Evolutionary conservation across 805 yeast genomes (phyloP).

Genomic region (Hanseniaspora hatyaiensis): DNA sequence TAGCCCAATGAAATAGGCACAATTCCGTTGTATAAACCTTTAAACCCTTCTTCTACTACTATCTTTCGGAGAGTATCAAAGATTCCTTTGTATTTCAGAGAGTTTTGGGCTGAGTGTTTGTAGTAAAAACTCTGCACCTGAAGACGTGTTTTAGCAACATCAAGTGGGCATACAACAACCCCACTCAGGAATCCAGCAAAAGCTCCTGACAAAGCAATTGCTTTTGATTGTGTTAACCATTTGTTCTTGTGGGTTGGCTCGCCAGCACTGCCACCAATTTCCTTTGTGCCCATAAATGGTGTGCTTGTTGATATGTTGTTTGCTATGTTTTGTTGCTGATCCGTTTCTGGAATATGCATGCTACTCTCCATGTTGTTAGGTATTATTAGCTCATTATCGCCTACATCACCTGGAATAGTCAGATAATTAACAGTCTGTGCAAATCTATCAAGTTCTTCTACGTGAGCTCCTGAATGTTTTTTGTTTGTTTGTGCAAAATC

Average conservation of each 20-base stretch:
- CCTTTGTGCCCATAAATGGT: too few species aligned
- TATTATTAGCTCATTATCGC: slow-evolving; percentile 9
- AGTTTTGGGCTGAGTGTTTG: slow-evolving; percentile 14
- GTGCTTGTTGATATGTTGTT: neutral
- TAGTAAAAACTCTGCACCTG: slow-evolving; percentile 67
- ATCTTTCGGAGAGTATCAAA: slow-evolving; percentile 55
- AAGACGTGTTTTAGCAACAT: slow-evolving; percentile 84
- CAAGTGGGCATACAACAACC: slow-evolving; percentile 82
- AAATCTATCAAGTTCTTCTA: neutral
- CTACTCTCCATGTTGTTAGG: slow-evolving; percentile 3
- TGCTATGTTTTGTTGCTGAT: neutral
- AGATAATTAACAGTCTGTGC: neutral
- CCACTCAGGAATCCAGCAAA: slow-evolving; percentile 89
- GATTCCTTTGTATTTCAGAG: slow-evolving; percentile 45
- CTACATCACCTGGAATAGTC: slow-evolving; percentile 5
- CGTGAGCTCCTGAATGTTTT: too few species aligned
- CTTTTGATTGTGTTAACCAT: slow-evolving; percentile 32
- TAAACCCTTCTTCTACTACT: slow-evolving; percentile 61
- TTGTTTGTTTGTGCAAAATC: neutral
- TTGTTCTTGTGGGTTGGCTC: neutral
- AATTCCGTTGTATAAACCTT: slow-evolving; percentile 80
- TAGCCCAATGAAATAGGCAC: slow-evolving; percentile 90
- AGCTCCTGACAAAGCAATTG: slow-evolving; percentile 76
- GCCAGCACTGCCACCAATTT: too few species aligned
- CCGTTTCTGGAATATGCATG: neutral